phyloP scores from a whole-genome alignment of 2,329 filamentous ascomycete genomes.

The Colletotrichum sp. region DNA sequence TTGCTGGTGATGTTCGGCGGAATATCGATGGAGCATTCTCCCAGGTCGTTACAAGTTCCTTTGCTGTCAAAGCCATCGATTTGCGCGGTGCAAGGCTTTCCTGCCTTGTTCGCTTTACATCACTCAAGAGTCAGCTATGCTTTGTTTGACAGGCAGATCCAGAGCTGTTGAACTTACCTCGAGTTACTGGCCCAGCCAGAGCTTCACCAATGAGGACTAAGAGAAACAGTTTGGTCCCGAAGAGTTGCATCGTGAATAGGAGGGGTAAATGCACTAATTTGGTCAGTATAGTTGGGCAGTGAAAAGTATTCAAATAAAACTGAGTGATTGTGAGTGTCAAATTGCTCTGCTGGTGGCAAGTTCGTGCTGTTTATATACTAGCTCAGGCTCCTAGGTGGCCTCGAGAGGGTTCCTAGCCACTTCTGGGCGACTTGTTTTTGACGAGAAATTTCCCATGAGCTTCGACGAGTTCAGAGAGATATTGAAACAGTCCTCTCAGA shows the following conservation, averaged over 20 bases:
- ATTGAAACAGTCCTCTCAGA: neutral
- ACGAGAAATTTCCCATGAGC: neutral
- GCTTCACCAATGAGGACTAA: neutral
- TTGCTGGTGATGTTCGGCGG: neutral
- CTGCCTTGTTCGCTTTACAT: neutral
- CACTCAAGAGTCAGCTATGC: neutral
- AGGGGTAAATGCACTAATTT: neutral
- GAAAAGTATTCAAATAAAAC: neutral
- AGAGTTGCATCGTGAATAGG: neutral
- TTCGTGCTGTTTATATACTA: neutral
- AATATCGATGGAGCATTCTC: neutral
- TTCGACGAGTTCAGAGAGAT: neutral
- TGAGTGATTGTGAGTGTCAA: neutral
- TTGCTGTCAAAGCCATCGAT: neutral
- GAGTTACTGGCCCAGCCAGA: neutral
- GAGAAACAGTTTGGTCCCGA: fast-evolving
- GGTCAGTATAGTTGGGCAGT: fast-evolving
- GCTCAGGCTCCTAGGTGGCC: neutral
- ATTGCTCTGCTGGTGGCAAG: too few species aligned
- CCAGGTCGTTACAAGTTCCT: neutral
- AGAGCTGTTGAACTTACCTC: neutral
- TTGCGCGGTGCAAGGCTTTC: neutral
- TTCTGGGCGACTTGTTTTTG: neutral
- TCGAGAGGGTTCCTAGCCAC: fast-evolving
- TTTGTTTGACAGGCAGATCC: fast-evolving